phyloP scores from a whole-genome alignment of 352 stramenopile genomes.

The Plasmopara viticola region DNA sequence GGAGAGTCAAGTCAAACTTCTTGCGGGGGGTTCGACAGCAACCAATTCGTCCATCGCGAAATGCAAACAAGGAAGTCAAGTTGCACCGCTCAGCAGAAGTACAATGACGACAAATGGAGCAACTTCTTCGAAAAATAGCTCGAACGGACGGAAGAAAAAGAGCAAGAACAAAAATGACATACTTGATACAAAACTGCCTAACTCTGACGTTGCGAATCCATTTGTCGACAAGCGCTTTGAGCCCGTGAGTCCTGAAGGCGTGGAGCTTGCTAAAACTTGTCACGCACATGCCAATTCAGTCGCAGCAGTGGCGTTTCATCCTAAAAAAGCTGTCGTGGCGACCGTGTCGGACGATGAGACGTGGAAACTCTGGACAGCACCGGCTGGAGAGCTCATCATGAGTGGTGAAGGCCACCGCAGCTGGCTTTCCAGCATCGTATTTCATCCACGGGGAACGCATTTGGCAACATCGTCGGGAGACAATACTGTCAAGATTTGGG shows the following conservation, averaged over 20 bases:
- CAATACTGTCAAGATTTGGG: constrained; percentile 93
- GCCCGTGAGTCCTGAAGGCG: constrained; percentile 52
- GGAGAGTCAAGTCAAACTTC: constrained; percentile 73
- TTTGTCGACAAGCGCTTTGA: constrained; percentile 72
- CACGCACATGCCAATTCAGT: constrained; percentile 89
- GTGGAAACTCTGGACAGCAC: constrained; percentile 93
- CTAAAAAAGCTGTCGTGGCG: constrained; percentile 89
- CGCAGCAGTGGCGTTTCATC: constrained; percentile 87
- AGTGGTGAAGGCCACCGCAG: constrained; percentile 89
- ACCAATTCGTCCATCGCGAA: constrained; percentile 6
- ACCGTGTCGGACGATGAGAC: constrained; percentile 92
- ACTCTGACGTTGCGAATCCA: constrained; percentile 57
- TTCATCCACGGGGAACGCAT: constrained; percentile 90
- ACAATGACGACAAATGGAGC: background rate
- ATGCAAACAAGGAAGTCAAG: constrained; percentile 24
- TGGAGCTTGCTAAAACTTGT: constrained; percentile 84
- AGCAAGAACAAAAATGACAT: constrained; percentile 34
- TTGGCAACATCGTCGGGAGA: constrained; percentile 89
- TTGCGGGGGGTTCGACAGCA: constrained; percentile 13
- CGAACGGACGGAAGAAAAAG: constrained; percentile 37
- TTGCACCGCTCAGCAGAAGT: constrained; percentile 19
- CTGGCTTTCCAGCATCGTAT: constrained; percentile 88
- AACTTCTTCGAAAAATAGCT: constrained; percentile 13
- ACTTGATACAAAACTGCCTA: constrained; percentile 50
- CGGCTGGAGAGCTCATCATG: constrained; percentile 92